Conservation (phyloP, 2,329 filamentous ascomycete species). For the Cylindrodendrum hubeiense region DNA sequence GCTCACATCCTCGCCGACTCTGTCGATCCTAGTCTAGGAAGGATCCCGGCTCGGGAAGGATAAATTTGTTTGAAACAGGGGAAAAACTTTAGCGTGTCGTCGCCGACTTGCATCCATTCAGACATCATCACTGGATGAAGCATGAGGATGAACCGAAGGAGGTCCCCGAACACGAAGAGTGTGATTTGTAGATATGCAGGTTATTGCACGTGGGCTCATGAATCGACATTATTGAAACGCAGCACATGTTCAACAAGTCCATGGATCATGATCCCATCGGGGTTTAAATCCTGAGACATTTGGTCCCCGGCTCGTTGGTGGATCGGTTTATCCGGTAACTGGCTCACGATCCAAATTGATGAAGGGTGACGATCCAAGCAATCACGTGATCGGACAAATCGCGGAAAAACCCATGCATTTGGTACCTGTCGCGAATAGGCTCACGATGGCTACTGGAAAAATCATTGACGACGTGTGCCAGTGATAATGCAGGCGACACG, state of each 20-base stretch:
- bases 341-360: constrained; percentile 2
- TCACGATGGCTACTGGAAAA: constrained; percentile 35
- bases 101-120: too few species aligned
- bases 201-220: neutral
- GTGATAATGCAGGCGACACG: constrained; percentile 76
- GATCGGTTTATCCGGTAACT: neutral
- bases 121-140: neutral
- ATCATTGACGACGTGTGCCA: constrained; percentile 41
- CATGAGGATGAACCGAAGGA: neutral
- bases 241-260: neutral
- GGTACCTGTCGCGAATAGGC: constrained; percentile 32
- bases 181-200: neutral
- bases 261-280: neutral
- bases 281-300: constrained; percentile 2
- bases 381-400: constrained; percentile 32
- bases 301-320: constrained; percentile 2
- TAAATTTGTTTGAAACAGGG: neutral
- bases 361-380: neutral
- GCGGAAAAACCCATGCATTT: constrained; percentile 36
- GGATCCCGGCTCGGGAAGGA: neutral
- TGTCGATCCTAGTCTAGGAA: neutral
- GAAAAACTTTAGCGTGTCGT: neutral
- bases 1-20: constrained; percentile 9
- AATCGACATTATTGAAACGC: neutral
- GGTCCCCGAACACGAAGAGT: neutral